Evolutionary conservation across 306 rosid species (phyloP), one percentile per base, ranked within the genome.

Genomic region (Gynostemma pentaphyllum): DNA sequence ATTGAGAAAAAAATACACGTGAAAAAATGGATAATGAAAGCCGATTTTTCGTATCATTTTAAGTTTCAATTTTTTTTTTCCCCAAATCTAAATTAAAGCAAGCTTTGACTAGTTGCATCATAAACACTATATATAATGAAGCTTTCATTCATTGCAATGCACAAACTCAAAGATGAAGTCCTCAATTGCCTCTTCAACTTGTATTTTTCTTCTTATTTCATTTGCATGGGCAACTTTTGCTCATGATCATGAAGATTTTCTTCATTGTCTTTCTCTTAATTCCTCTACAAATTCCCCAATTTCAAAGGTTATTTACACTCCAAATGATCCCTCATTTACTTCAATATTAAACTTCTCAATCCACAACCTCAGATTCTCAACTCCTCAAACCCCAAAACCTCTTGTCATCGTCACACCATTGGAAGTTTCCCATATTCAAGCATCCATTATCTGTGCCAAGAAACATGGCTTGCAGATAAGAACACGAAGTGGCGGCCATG

Each of bases 401-500:
- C 63, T 23, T 2, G 18, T 70, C 36, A 70, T 70, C 15, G 28
- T 70, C 59, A 62, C 69, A 0, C 74, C 74, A 19, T 19, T 5
- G 7, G 32, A 27, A 7, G 54, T 61, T n/a, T 50, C 69, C 22
- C 54, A 70, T 8, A 18, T 70, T 18, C 68, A 70, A 40, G 69
- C 62, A 8, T 28, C 68, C 45, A 62, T 70, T 18, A 13, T 22
- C 3, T 70, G 74, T 9, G 37, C 69, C 54, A 44, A 40, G 10
- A 39, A 4, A 7, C 11, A 30, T 5, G 67, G 59, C 37, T 7
- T 62, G 48, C 37, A 70, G 52, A 27, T 70, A 0, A 28, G 75
- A 62, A 48, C 57, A 5, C 27, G 75, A 32, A 70, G 74, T 4
- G 75, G 75, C 0, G 75, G 75, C 13, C 75, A 70, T 4, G 75